These are phyloP conservation scores for Agastache rugosa DNA, from an alignment of 257 asterid genomes.

Conservation along the genomic window DNA sequence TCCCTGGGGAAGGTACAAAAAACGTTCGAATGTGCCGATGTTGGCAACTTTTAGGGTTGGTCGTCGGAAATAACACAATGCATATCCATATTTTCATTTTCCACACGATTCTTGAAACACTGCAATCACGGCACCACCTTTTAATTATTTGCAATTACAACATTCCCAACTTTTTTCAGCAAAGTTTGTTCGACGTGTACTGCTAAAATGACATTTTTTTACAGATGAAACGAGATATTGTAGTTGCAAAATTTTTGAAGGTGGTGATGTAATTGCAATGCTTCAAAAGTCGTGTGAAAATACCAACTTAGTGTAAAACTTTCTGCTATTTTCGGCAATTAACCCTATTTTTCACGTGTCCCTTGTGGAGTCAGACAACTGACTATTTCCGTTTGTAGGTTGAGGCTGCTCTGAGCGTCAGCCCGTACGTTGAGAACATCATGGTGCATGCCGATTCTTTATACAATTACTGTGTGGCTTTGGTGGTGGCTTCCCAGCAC, in stretches of 20 bases:
- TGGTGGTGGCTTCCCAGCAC: conserved; percentile 83
- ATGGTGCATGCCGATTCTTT: conserved; percentile 93
- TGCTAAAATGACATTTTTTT: too few species aligned
- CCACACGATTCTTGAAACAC: not conserved
- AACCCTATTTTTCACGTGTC: not conserved
- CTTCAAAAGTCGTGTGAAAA: not conserved
- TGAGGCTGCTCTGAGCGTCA: conserved; percentile 72
- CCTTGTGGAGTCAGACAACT: not conserved
- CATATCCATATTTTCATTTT: not conserved
- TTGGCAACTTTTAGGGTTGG: not conserved
- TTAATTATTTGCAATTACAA: not conserved
- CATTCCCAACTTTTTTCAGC: not conserved
- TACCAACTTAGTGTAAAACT: not conserved
- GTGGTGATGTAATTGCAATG: not conserved
- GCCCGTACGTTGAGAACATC: conserved; percentile 80
- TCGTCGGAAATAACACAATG: not conserved
- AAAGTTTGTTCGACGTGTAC: too few species aligned
- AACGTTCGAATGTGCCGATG: not conserved
- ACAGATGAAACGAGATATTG: not conserved
- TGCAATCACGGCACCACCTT: not conserved
- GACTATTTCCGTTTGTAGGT: conserved; percentile 57
- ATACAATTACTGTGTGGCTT: conserved; percentile 85
- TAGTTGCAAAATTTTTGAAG: not conserved
- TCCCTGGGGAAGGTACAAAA: conserved; percentile 85
- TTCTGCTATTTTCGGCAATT: not conserved